Evolutionary conservation across 176 grass and related monocot species (phyloP), one percentile per base, ranked within the genome.

Genomic region (Echinochloa phyllopogon): DNA sequence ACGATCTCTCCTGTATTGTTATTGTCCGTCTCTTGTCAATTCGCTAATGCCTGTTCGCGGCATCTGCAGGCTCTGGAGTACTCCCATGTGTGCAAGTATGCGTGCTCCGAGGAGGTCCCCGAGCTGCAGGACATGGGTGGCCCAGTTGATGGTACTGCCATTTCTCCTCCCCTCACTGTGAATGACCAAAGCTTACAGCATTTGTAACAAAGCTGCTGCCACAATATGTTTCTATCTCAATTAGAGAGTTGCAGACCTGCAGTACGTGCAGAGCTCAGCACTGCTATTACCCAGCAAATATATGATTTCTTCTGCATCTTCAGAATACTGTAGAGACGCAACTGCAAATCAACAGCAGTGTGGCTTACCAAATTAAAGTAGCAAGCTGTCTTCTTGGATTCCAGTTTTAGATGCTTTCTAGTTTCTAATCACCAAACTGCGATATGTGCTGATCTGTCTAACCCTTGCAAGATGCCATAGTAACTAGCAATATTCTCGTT

Each of bases 41-140:
- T 38, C 3, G 11, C 49, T 27, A 3, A 37, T 24, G 6, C 29
- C 8, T 47, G 25, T 52, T 1, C 27, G 44, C 8, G 72, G 13
- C 18, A 33, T 33, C 11, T 63, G 59, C 55, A 99, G 94, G 91
- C 97, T 65, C 16, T 99, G 84, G 77, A 94, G 71, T 92, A 96
- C 77, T 96, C 97, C 17, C 97, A 99, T 55, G 94, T 99, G 43
- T 96, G 97, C 89, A 99, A 96, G 77, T 99, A 99, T 77, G 97
- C 97, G 6, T 99, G 97, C 91, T 99, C 97, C 0, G 97, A 99
- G 86, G 97, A 99, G 78, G 91, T 92, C 41, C 97, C 97, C 6
- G 93, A 96, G 78, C 76, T 99, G 67, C 97, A 99, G 71, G 94
- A 99, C 87, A 99, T 99, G 97, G 97, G 86, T 71, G 97, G 97